Evolutionary conservation across 805 yeast species (phyloP).

Genomic region (Suhomyces canberraensis): DNA sequence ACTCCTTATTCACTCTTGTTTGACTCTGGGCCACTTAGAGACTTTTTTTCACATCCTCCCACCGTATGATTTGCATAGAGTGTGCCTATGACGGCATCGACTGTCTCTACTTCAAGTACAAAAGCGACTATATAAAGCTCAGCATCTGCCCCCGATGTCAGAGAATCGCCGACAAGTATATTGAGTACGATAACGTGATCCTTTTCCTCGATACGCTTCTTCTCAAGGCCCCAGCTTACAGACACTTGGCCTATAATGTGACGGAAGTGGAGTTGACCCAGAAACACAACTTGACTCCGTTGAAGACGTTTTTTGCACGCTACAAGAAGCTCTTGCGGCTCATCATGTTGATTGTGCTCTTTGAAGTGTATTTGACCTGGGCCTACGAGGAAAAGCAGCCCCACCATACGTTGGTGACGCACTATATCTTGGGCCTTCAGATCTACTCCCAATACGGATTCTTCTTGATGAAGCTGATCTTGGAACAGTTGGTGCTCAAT

Average conservation of each 20-base stretch:
- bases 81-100: constrained; percentile 63
- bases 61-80: constrained; percentile 91
- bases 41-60: too few relatives aligned
- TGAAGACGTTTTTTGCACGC: constrained; percentile 7
- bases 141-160: constrained; percentile 74
- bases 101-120: constrained; percentile 66
- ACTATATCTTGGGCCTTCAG: constrained; percentile 26
- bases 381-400: constrained; percentile 74
- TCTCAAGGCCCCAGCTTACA: constrained; percentile 81
- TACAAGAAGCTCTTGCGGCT: constrained; percentile 39
- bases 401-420: constrained; percentile 23
- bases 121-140: constrained; percentile 74
- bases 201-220: constrained; percentile 80
- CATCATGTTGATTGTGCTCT: constrained; percentile 61
- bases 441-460: constrained; percentile 52
- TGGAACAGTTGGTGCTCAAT: constrained; percentile 45
- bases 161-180: constrained; percentile 80
- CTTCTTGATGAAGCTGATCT: constrained; percentile 51
- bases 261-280: constrained; percentile 28
- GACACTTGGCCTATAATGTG: constrained; percentile 81
- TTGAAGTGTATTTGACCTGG: constrained; percentile 91
- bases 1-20: too few relatives aligned
- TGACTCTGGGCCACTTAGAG: too few relatives aligned
- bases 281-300: constrained; percentile 8
- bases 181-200: constrained; percentile 84